phyloP scores from a whole-genome alignment of 2,329 filamentous ascomycete species.

The Epicoccum nigrum region DNA sequence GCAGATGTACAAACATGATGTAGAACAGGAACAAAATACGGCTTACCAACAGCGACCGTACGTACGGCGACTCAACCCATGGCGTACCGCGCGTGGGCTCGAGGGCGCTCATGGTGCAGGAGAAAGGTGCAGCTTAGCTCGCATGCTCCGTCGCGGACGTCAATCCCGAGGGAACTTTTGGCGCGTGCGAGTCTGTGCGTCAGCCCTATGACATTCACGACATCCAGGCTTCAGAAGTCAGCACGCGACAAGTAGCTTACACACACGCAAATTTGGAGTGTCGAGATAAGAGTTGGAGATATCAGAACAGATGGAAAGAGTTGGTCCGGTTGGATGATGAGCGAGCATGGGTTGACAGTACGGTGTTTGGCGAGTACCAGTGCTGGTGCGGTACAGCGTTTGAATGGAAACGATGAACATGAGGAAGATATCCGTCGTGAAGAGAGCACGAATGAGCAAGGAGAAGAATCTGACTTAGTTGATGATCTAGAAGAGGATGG shows the following conservation, averaged over 20 bases:
- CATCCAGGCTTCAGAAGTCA: neutral
- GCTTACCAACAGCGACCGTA: conserved; percentile 55
- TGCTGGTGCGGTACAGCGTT: conserved; percentile 1
- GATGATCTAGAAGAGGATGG: neutral
- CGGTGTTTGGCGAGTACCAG: conserved; percentile 32
- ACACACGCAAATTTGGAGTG: neutral
- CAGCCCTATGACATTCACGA: neutral
- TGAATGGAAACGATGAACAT: neutral
- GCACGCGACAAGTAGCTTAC: conserved; percentile 5
- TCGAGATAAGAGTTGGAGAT: neutral
- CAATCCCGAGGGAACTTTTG: conserved; percentile 7
- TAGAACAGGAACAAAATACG: neutral
- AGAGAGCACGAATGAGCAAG: neutral
- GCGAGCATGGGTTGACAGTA: conserved; percentile 20
- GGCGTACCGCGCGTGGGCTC: conserved; percentile 31
- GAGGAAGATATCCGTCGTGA: neutral
- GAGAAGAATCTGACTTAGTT: neutral
- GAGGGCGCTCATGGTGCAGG: conserved; percentile 40
- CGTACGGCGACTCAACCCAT: conserved; percentile 56
- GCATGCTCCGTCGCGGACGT: conserved; percentile 20
- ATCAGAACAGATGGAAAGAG: neutral
- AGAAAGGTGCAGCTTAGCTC: conserved; percentile 28
- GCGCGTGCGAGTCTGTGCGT: conserved; percentile 10
- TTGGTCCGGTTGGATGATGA: conserved; percentile 14
- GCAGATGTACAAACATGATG: neutral